Conservation (phyloP, 768 basidiomycete species). For the Cubamyces lactineus region DNA sequence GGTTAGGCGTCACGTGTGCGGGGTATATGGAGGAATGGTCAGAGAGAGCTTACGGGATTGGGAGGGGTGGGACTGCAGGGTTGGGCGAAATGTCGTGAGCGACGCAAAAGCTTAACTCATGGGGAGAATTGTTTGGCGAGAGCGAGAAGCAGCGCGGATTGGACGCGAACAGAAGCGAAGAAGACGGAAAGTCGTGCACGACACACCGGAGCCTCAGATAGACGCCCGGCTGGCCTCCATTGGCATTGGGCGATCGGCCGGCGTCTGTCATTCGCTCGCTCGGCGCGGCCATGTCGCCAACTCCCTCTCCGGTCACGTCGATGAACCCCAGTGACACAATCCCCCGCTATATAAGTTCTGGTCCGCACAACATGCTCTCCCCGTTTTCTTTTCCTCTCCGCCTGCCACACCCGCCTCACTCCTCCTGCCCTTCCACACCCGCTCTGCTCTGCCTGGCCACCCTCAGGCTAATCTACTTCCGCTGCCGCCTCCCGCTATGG, state of each 20-base stretch:
- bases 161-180: conserved; percentile 14
- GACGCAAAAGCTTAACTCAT: conserved; percentile 20
- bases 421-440: neutral
- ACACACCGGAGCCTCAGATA: conserved; percentile 10
- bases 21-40: neutral
- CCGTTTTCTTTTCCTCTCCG: neutral
- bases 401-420: neutral
- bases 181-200: conserved; percentile 17
- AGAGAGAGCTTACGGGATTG: neutral
- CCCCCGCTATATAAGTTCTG: conserved; percentile 9
- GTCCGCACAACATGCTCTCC: neutral
- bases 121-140: conserved; percentile 11
- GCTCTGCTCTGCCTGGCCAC: neutral
- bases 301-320: conserved; percentile 12
- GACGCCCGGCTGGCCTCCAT: conserved; percentile 9
- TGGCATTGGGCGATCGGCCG: conserved; percentile 11
- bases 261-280: neutral
- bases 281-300: conserved; percentile 20
- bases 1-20: conserved; percentile 9
- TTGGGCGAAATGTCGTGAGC: neutral
- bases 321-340: neutral
- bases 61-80: neutral
- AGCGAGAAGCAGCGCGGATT: neutral
- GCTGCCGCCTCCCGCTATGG: conserved; percentile 1
- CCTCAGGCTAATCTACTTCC: neutral